These are phyloP conservation scores for Suillus variegatus DNA, from an alignment of 768 basidiomycete species.

Conservation along the genomic window DNA sequence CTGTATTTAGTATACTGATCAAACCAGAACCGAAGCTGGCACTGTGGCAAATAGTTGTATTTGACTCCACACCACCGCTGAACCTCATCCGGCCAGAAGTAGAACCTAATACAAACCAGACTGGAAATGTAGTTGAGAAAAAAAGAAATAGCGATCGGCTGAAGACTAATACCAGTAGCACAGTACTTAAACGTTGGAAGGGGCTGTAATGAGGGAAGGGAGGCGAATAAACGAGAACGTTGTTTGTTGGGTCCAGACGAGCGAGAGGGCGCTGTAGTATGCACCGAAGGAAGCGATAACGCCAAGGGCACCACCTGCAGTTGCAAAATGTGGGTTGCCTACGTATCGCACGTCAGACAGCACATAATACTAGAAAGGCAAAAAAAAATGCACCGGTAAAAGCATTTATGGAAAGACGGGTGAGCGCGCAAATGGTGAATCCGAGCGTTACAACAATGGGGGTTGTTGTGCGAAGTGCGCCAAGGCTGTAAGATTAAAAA, in stretches of 20 bases:
- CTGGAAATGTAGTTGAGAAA: neutral
- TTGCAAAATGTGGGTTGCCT: conserved; percentile 26
- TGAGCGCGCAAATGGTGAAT: conserved; percentile 24
- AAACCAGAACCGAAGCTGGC: neutral
- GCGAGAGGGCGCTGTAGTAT: conserved; percentile 28
- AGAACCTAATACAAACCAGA: too few species aligned
- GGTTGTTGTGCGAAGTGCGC: conserved; percentile 26
- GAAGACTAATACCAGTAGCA: neutral
- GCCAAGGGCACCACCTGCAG: conserved; percentile 28
- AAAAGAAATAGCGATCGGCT: neutral
- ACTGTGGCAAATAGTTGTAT: too few species aligned
- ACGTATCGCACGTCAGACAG: neutral
- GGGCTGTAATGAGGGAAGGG: conserved; percentile 20
- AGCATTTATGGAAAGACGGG: conserved; percentile 23
- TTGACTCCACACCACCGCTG: neutral
- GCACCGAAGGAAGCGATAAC: conserved; percentile 28
- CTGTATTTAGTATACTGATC: neutral
- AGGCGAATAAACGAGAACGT: conserved; percentile 28
- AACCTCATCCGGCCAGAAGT: neutral
- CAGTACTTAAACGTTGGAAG: conserved; percentile 16
- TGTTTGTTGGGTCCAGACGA: conserved; percentile 32
- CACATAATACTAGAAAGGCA: neutral
- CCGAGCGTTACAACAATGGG: conserved; percentile 25
- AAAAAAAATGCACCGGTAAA: conserved; percentile 25
- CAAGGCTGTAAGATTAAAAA: conserved; percentile 16